Evolutionary conservation across 495 filamentous ascomycete genomes (phyloP).

Genomic region (Wilcoxina mikolae): DNA sequence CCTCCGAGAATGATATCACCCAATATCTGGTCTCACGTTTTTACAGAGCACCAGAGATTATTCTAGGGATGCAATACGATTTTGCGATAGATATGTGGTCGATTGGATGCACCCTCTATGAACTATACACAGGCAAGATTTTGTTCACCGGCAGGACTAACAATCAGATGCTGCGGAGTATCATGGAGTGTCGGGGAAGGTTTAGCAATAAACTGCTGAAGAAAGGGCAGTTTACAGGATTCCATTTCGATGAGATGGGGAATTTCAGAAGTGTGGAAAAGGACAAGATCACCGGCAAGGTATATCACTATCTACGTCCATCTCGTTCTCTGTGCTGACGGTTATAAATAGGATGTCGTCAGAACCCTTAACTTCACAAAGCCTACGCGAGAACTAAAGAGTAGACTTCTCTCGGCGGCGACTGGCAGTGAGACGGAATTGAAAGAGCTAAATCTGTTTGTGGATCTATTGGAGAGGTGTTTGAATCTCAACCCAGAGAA

Average conservation of each 20-base stretch:
- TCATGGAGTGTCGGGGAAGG: conserved; percentile 93
- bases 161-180: conserved; percentile 90
- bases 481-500: conserved; percentile 87
- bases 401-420: conserved; percentile 56
- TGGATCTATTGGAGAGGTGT: conserved; percentile 75
- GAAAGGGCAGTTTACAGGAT: conserved; percentile 51
- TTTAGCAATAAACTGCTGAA: conserved; percentile 75
- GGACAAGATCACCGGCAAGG: conserved; percentile 71
- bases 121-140: conserved; percentile 94
- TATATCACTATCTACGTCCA: conserved; percentile 26
- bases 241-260: conserved; percentile 75
- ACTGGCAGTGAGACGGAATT: conserved; percentile 59
- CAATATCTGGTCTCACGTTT: conserved; percentile 92
- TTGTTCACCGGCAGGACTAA: conserved; percentile 89
- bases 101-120: conserved; percentile 90
- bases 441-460: conserved; percentile 65
- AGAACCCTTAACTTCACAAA: conserved; percentile 60
- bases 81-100: conserved; percentile 96
- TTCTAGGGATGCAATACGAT: conserved; percentile 86
- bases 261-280: conserved; percentile 78
- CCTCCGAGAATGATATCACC: conserved; percentile 76
- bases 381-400: conserved; percentile 66
- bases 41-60: conserved; percentile 93
- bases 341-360: conserved; percentile 41
- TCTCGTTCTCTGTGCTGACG: conserved; percentile 17